Evolutionary conservation across 2,329 filamentous ascomycete species (phyloP), one percentile per base, ranked within the genome.

Genomic region (Colletotrichum cordylinicola): DNA sequence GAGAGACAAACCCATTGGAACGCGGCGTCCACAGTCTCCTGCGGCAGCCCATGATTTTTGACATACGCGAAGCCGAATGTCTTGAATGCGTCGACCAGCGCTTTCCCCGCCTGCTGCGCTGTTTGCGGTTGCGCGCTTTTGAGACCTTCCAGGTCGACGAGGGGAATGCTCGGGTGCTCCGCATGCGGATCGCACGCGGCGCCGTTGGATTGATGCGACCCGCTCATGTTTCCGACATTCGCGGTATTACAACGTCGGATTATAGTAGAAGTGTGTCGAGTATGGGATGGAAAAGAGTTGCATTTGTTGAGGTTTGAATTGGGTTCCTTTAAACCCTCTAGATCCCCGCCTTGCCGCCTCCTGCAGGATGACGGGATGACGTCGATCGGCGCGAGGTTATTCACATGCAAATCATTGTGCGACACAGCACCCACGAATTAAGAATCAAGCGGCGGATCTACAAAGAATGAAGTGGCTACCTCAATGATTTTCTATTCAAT

Each of bases 51-150:
- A 67, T 85, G 83, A 72, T 84, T 84, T 71, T 80, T 72, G 33
- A 85, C 78, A 43, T 85, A 84, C 2, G 81, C 82, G 68, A 85
- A 85, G 2, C 84, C 84, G 2, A 80, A 75, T 27, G 80, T 76
- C 21, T 79, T 80, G 61, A 84, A 85, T 2, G 83, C 83, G 29
- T 81, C 77, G 29, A 79, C 80, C 18, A 83, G 70, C 10, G 78
- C 67, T 13, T 74, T 73, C 4, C 78, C 78, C 1, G 75, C 48
- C 29, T 77, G 10, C 56, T 10, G 29, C 8, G 71, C 71, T 56
- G 10, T 43, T 24, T 62, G 15, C 9, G 31, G 18, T 4, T 39
- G 18, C 18, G 43, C 18, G 31, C 15, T n/a, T n/a, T n/a, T 24
- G 9, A 66, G 29, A 18, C 48, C 67, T n/a, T n/a, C 6, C 8